phyloP scores from a whole-genome alignment of 2,329 filamentous ascomycete species.

The Shiraia sp. region DNA sequence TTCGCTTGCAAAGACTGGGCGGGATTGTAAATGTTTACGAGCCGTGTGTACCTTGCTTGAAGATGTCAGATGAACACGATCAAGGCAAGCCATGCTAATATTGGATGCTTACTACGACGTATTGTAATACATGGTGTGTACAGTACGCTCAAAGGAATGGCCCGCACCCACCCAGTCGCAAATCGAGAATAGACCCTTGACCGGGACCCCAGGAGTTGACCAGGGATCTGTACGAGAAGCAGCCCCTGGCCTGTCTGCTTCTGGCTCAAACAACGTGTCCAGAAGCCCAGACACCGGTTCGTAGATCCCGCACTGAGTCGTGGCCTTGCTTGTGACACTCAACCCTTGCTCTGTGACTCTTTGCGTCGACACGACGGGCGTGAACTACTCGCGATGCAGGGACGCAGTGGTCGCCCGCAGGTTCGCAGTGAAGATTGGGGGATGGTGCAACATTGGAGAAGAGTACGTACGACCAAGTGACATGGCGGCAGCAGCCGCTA shows the following conservation, averaged over 20 bases:
- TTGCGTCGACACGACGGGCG: slow-evolving; percentile 1
- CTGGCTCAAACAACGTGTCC: slow-evolving; percentile 42
- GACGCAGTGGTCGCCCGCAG: slow-evolving; percentile 7
- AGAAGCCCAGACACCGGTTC: slow-evolving; percentile 42
- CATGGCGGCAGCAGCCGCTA: slow-evolving; percentile 24
- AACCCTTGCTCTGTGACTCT: slow-evolving; percentile 14
- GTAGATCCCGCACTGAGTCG: slow-evolving; percentile 45
- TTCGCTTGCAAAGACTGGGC: no score
- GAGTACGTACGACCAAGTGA: slow-evolving; percentile 8
- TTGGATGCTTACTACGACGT: no score
- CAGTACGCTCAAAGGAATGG: slow-evolving; percentile 14
- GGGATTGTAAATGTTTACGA: slow-evolving; percentile 15
- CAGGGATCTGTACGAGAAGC: slow-evolving; percentile 13
- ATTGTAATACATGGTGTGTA: slow-evolving; percentile 7
- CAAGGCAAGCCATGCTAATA: slow-evolving; percentile 10
- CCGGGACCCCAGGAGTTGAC: slow-evolving; percentile 11
- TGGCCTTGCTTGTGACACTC: slow-evolving; percentile 13
- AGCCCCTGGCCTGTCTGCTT: slow-evolving; percentile 35
- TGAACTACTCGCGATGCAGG: slow-evolving; percentile 11
- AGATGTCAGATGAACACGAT: slow-evolving; percentile 8
- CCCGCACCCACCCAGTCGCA: slow-evolving; percentile 44
- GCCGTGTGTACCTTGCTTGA: slow-evolving; percentile 14
- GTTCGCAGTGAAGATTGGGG: slow-evolving; percentile 5
- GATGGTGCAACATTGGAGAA: slow-evolving; percentile 7
- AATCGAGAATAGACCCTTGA: slow-evolving; percentile 34